Evolutionary conservation across 805 yeast genomes (phyloP), one percentile per base, ranked within the genome.

Genomic region (Candida pini): DNA sequence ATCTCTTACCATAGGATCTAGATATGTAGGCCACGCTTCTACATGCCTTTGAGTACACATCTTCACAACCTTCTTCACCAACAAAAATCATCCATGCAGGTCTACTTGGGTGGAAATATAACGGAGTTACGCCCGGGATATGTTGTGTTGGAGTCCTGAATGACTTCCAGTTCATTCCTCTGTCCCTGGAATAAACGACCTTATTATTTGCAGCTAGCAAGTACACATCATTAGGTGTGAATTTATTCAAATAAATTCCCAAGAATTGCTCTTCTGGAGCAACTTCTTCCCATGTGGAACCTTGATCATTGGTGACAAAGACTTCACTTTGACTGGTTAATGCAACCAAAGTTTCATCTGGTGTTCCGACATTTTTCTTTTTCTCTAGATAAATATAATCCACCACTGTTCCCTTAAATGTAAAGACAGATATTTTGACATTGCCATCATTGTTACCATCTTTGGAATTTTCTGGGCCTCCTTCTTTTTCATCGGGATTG

Each of bases 231-330:
- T 81, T 73, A 3, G 73, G 63, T 34, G 66, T 63, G 41, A 64
- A 68, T 9, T 71, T 70, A 39, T 89, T 83, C 34, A 74, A 71
- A 27, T 64, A 63, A 21, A 82, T 67, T 13, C 69, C 77, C 9
- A 68, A 37, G 30, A 82, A 66, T 26, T 66, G 69, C 16, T 73
- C 63, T 18, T 58, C 56, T 30, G 62, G 56, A 2, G 71, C 66
- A 16, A 79, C 63, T 34, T 59, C 57, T 31, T 64, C 66, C 68
- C 83, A 74, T 3, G 56, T 52, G 9, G 62, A 50, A 15, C 92
- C 92, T 34, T 81, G 82, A 54, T 85, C 77, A 45, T 76, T 79
- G 1, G 95, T 80, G 5, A 84, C 73, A 49, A 66, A 82, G 2
- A 77, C 76, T 21, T 68, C 66, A 35, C 72, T 67, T 22, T 69